Evolutionary conservation across 495 filamentous ascomycete genomes (phyloP), one percentile per base, ranked within the genome.

Genomic region (Xanthoparmelia taractica): DNA sequence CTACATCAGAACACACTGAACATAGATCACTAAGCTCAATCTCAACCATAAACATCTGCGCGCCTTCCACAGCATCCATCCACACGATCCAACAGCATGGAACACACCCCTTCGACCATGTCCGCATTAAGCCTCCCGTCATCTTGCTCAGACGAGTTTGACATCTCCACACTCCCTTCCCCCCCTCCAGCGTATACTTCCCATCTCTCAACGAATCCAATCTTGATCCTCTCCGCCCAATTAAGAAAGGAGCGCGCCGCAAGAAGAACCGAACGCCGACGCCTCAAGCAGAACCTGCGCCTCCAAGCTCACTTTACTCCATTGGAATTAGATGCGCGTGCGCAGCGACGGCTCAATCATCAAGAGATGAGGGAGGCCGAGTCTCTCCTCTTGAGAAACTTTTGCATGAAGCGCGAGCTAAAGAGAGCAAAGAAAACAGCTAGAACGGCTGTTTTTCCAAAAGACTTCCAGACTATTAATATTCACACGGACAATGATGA

Each of bases 351-450:
- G 20, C 15, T 40, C 8, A n/a, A n/a, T n/a, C n/a, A n/a, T n/a
- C n/a, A n/a, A n/a, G n/a, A n/a, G n/a, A 15, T 34, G 29, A 57
- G 33, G n/a, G 25, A 36, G n/a, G 29, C 13, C 31, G 60, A 59
- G 31, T 10, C 57, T 13, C 27, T 8, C n/a, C 25, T 47, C 41
- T 13, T 56, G 43, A 20, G 41, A 36, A 25, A 59, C 38, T 25
- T 36, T 4, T 47, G 60, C 31, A 31, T 48, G 20, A 63, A 59
- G 45, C n/a, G 36, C 1, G 60, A 63, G 45, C 20, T 63, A 57
- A 66, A 58, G 65, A 59, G 60, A 55, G 65, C 55, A 3, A 57
- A 57, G 55, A 43, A 36, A 45, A 45, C 60, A 18, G 18, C n/a
- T 2, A 25, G n/a, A n/a, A n/a, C n/a, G n/a, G n/a, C n/a, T n/a